Base-by-base conservation (phyloP, 345 rosid genomes). In the Balakata baccata region DNA sequence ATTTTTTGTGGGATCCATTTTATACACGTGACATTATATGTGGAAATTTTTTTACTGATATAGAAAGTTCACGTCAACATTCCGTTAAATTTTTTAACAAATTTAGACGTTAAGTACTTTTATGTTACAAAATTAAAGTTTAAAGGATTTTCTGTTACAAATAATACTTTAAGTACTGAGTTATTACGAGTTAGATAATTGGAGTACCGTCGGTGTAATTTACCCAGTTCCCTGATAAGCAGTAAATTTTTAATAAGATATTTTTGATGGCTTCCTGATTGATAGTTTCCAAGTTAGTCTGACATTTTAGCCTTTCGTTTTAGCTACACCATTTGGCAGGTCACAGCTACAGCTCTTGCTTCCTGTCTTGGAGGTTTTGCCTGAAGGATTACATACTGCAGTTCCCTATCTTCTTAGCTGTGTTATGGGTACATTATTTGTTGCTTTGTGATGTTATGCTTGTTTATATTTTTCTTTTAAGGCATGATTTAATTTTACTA, bases 301-400 rank as follows among this genome's bases (percentile, higher is more conserved):
- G 74, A 86, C 71, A 53, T 38, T 37, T 1, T 69, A 38, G 25
- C 39, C 29, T 64, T 82, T 57, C 58, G 11, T 76, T 81, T 77
- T 77, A 94, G 98, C 92, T 71, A 88, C 97, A 29, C 90, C 98
- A 68, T 89, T 90, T 81, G 88, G 81, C 61, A 83, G 81, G 85
- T 94, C 97, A 8, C 97, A 79, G 75, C 87, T 90, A 65, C 97
- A 89, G 64, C 89, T 93, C 0, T 72, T 90, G 77, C 53, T 92
- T 57, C 92, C 91, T 64, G 45, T 90, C 70, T 45, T 87, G 77
- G 89, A 90, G 85, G 86, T 84, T 75, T 74, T 85, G 78, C 98
- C 98, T 8, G 82, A 86, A 49, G 91, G 76, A 76, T 85, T 94
- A 68, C 89, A 89, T 59, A 60, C 56, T 68, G 74, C 85, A 7